phyloP scores from a whole-genome alignment of 2,329 filamentous ascomycete genomes.

The Colletotrichum sp. region DNA sequence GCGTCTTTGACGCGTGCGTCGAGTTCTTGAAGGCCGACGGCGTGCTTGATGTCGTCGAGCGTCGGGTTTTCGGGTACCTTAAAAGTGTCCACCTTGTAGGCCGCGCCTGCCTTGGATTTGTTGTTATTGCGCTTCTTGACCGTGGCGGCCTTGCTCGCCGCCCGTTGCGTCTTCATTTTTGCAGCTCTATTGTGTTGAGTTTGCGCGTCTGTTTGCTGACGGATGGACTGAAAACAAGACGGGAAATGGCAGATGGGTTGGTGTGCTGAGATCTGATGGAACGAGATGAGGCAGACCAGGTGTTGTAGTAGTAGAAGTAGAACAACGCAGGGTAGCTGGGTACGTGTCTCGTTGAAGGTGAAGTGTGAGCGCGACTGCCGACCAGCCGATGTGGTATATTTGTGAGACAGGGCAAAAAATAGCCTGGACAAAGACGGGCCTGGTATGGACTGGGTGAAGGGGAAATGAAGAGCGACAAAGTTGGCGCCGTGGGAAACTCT shows the following conservation, averaged over 20 bases:
- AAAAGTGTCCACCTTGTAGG: slow-evolving; percentile 37
- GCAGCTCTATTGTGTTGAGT: slow-evolving; percentile 23
- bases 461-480: slow-evolving; percentile 20
- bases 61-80: slow-evolving; percentile 37
- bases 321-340: neutral
- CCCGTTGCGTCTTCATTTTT: slow-evolving; percentile 36
- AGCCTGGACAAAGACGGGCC: slow-evolving; percentile 12
- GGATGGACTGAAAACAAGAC: neutral
- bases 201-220: neutral
- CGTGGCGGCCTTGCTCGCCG: slow-evolving; percentile 32
- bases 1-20: slow-evolving; percentile 58
- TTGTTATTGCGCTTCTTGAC: slow-evolving; percentile 30
- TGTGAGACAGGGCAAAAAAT: slow-evolving; percentile 17
- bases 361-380: neutral
- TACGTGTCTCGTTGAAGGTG: slow-evolving; percentile 15
- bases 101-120: slow-evolving; percentile 28
- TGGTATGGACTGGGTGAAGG: slow-evolving; percentile 15
- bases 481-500: slow-evolving; percentile 5
- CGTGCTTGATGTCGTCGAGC: slow-evolving; percentile 38
- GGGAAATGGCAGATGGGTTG: neutral
- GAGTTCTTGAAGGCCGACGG: slow-evolving; percentile 42
- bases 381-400: slow-evolving; percentile 16
- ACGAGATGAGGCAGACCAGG: neutral
- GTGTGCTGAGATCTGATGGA: neutral
- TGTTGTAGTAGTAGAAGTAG: neutral